Evolutionary conservation across 768 basidiomycete species (phyloP), one percentile per base, ranked within the genome.

Genomic region (Amanita pseudoporphyria): DNA sequence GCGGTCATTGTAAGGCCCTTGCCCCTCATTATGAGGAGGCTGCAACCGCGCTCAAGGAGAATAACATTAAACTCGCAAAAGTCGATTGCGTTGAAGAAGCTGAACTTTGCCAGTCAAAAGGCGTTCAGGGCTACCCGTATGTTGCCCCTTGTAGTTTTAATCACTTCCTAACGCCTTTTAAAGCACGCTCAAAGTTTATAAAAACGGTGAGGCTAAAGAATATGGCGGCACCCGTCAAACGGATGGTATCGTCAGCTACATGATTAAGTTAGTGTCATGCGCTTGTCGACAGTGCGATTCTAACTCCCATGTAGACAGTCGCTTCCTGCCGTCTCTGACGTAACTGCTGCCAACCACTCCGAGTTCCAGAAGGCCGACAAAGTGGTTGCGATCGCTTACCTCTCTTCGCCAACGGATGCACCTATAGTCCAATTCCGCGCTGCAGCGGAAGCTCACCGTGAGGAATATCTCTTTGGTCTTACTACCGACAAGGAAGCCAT

Each of bases 41-140:
- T 3, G 93, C 96, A 1, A 95, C 94, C 9, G 71, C 80, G 31
- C 82, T 99, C 65, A 96, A 95, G 71, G 85, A 84, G 55, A 87
- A 83, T 64, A 74, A 74, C 65, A 90, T 99, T 70, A 86, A 86
- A 65, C 68, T 99, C 47, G 93, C 93, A 56, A 95, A 97, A 64
- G 94, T 98, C 45, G 92, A 98, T 73, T 98, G 95, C 66, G 95
- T 96, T 39, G 93, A 89, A 55, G 75, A 98, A 60, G 80, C 85
- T 21, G 93, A 95, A 47, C 78, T 99, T 26, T 99, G 96, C 69
- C 83, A 88, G 62, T 60, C 76, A 44, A 83, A 93, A 51, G 93
- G 87, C 36, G 78, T 99, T 38, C 81, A 84, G 64, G 95, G 95
- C 13, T 99, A 99, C 71, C 93, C 93, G 92, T 93, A 59, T 60